A percentile compares a stretch with the other conserved stretches of the same genome.
These are phyloP conservation scores for Asterophora parasitica DNA, from an alignment of 768 basidiomycete species.

Conservation along the genomic window DNA sequence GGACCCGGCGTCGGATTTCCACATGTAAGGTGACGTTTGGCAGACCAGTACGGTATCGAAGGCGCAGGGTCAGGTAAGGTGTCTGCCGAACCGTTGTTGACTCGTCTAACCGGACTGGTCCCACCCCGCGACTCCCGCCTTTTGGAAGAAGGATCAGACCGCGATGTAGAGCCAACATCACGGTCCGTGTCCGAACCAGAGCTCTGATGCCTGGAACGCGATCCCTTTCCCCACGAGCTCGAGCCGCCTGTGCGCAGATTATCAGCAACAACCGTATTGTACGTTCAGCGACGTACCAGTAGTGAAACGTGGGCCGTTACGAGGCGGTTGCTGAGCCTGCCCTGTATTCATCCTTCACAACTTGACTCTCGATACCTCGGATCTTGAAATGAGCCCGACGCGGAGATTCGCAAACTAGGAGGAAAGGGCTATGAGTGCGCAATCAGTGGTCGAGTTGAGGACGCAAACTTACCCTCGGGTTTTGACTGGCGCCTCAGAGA, in stretches of 20 bases:
- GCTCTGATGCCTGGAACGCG: conserved; percentile 22
- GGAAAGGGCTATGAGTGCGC: not conserved
- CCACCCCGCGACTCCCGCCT: conserved; percentile 27
- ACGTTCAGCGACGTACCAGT: conserved; percentile 16
- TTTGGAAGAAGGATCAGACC: conserved; percentile 45
- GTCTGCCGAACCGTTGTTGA: conserved; percentile 42
- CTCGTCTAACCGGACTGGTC: conserved; percentile 32
- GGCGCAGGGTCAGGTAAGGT: conserved; percentile 47
- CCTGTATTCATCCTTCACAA: conserved; percentile 13
- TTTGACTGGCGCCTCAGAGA: not conserved
- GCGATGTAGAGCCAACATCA: conserved; percentile 42
- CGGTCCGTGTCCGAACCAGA: conserved; percentile 56
- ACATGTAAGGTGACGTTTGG: conserved; percentile 86
- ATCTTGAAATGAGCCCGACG: not conserved
- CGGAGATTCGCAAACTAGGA: not conserved
- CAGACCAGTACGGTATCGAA: conserved; percentile 77
- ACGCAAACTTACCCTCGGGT: not conserved
- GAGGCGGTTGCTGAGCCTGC: conserved; percentile 14
- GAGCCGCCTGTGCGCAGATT: conserved; percentile 23
- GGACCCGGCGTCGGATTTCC: conserved; percentile 78
- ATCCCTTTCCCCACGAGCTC: conserved; percentile 27
- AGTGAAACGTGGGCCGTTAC: conserved; percentile 23
- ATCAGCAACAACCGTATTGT: not conserved
- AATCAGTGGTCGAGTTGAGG: not conserved
- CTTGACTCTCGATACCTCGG: not conserved